Evolutionary conservation across 345 rosid species (phyloP).

Genomic region (Geranium brycei): DNA sequence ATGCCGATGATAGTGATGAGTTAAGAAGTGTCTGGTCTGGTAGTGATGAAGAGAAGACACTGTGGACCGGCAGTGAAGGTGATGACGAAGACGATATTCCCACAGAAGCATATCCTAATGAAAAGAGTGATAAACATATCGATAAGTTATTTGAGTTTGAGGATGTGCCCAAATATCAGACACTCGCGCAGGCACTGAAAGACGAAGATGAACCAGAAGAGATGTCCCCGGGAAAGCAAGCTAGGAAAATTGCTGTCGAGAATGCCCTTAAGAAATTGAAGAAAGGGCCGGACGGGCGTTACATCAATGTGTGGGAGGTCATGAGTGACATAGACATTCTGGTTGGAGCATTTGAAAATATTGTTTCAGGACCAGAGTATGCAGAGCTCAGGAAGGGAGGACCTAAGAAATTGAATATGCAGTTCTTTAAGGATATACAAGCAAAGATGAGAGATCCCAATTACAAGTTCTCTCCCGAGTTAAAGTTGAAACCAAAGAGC

Average conservation of each 20-base stretch:
- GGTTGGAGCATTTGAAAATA: slow-evolving; percentile 80
- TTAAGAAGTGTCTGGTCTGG: slow-evolving; percentile 77
- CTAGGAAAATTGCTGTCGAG: slow-evolving; percentile 83
- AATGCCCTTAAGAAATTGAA: slow-evolving; percentile 82
- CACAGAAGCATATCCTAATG: slow-evolving; percentile 64
- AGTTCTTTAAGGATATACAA: slow-evolving; percentile 93
- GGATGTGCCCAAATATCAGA: slow-evolving; percentile 76
- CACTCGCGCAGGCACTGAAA: slow-evolving; percentile 65
- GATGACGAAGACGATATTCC: slow-evolving; percentile 76
- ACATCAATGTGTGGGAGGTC: slow-evolving; percentile 84
- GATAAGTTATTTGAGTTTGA: slow-evolving; percentile 85
- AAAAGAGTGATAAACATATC: slow-evolving; percentile 59
- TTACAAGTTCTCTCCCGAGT: slow-evolving; percentile 71
- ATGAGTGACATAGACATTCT: slow-evolving; percentile 80
- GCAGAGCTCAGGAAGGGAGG: slow-evolving; percentile 92
- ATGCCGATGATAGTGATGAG: slow-evolving; percentile 88
- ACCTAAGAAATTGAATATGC: slow-evolving; percentile 73
- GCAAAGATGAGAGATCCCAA: slow-evolving; percentile 89
- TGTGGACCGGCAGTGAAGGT: slow-evolving; percentile 87
- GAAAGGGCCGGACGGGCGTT: slow-evolving; percentile 92
- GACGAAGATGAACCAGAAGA: slow-evolving; percentile 76
- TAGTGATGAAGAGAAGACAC: slow-evolving; percentile 82
- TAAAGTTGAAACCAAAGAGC: slow-evolving; percentile 87
- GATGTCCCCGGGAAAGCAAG: slow-evolving; percentile 81
- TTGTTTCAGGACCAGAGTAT: slow-evolving; percentile 84